A percentile compares a stretch with the other conserved stretches of the same genome.
These are phyloP conservation scores for Neurospora intermedia DNA, from an alignment of 495 filamentous ascomycete species.

Conservation along the genomic window DNA sequence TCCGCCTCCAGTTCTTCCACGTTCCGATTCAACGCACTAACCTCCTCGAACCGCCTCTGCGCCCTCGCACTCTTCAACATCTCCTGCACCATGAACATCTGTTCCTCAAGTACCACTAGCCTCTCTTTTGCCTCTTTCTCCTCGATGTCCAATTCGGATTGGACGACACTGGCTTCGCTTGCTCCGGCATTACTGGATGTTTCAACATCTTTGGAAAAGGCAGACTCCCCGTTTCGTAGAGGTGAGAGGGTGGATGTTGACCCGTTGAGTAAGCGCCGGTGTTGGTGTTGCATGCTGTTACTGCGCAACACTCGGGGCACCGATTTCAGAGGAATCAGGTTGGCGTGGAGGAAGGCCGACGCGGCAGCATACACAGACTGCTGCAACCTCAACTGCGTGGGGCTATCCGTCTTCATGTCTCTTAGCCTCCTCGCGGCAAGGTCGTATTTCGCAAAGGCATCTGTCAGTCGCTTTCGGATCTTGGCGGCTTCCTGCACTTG, in stretches of 20 bases:
- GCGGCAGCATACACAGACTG: conserved; percentile 77
- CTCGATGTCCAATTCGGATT: conserved; percentile 68
- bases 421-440: conserved; percentile 72
- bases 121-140: conserved; percentile 79
- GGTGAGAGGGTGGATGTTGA: conserved; percentile 17
- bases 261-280: conserved; percentile 28
- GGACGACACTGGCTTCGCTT: conserved; percentile 48
- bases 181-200: conserved; percentile 44
- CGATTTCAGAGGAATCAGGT: conserved; percentile 86
- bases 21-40: conserved; percentile 66
- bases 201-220: conserved; percentile 39
- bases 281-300: conserved; percentile 32
- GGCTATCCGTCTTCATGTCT: conserved; percentile 59
- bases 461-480: conserved; percentile 80
- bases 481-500: conserved; percentile 84
- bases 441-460: conserved; percentile 86
- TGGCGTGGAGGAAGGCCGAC: conserved; percentile 73
- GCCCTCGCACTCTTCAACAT: conserved; percentile 80
- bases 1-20: conserved; percentile 75
- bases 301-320: conserved; percentile 72
- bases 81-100: conserved; percentile 79
- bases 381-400: conserved; percentile 67
- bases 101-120: conserved; percentile 87
- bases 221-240: conserved; percentile 34
- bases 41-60: conserved; percentile 81